phyloP scores from a whole-genome alignment of 2,329 filamentous ascomycete species.

The Botryosphaeria dothidea region DNA sequence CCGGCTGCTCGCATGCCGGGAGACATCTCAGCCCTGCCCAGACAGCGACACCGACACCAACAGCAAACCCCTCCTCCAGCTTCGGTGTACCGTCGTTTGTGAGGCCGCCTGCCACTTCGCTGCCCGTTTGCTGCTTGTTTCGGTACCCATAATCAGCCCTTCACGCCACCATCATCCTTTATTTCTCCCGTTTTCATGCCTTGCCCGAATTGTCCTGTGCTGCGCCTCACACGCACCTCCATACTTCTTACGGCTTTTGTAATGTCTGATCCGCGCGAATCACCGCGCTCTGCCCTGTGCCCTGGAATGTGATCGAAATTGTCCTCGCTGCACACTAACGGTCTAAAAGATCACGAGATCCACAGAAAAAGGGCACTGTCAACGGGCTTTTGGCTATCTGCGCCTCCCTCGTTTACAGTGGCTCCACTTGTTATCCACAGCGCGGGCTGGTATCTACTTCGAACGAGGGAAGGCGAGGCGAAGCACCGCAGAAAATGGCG shows the following conservation, averaged over 20 bases:
- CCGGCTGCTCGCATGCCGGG: slow-evolving; percentile 1
- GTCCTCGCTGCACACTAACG: background rate
- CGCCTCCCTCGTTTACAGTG: background rate
- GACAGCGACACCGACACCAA: too few species aligned
- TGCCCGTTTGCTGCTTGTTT: background rate
- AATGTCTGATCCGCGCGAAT: background rate
- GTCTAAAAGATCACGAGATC: slow-evolving; percentile 6
- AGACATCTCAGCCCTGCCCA: slow-evolving; percentile 10
- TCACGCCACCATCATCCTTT: slow-evolving; percentile 7
- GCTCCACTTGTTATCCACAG: slow-evolving; percentile 5
- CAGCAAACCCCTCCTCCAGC: background rate
- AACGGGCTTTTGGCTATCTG: background rate
- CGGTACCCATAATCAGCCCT: background rate
- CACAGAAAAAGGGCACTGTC: background rate
- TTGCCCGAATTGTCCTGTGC: background rate
- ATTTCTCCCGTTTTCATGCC: background rate
- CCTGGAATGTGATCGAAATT: slow-evolving; percentile 11
- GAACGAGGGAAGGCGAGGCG: background rate
- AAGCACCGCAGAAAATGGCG: slow-evolving; percentile 2
- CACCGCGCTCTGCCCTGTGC: background rate
- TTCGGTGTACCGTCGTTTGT: background rate
- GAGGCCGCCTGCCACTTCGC: background rate
- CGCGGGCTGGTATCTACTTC: background rate
- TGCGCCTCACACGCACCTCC: slow-evolving; percentile 3
- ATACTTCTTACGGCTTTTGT: background rate